Percentiles rank a stretch among this genome's conserved stretches.
These are phyloP conservation scores for Candida anutae DNA, from an alignment of 1,139 yeast species.

Conservation along the genomic window DNA sequence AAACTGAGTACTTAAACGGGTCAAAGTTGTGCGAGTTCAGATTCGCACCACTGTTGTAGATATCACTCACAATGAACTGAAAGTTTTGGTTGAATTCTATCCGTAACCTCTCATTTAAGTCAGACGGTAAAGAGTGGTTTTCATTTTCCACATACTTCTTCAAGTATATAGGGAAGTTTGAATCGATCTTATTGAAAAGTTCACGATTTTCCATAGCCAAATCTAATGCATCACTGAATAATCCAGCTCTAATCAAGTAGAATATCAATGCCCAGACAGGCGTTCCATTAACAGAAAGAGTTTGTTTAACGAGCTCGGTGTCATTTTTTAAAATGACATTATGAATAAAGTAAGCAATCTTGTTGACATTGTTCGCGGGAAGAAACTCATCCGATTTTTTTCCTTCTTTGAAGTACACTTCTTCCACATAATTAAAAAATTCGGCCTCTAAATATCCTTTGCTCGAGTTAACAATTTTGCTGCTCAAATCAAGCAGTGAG, in stretches of 20 bases:
- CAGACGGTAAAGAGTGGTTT: conserved; percentile 42
- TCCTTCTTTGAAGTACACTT: conserved; percentile 54
- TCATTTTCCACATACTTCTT: conserved; percentile 62
- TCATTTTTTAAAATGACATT: conserved; percentile 36
- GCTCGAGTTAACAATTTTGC: conserved; percentile 49
- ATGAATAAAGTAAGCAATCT: conserved; percentile 60
- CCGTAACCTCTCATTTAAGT: conserved; percentile 62
- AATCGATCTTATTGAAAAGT: conserved; percentile 72
- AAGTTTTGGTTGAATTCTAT: conserved; percentile 83
- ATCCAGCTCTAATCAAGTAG: conserved; percentile 79
- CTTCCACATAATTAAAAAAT: conserved; percentile 68
- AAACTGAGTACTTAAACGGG: conserved; percentile 85
- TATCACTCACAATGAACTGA: conserved; percentile 47
- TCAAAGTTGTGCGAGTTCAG: conserved; percentile 39
- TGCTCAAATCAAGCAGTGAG: conserved; percentile 22
- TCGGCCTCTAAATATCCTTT: conserved; percentile 63
- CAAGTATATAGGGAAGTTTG: conserved; percentile 74
- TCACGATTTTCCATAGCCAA: conserved; percentile 31
- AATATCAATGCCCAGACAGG: conserved; percentile 93
- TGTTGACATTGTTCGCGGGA: conserved; percentile 64
- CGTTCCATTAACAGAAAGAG: conserved; percentile 57
- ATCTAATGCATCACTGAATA: conserved; percentile 63
- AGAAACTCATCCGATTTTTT: conserved; percentile 42
- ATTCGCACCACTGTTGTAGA: conserved; percentile 24
- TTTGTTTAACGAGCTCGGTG: conserved; percentile 23